phyloP scores from a whole-genome alignment of 805 yeast species.

The Millerago galiae region DNA sequence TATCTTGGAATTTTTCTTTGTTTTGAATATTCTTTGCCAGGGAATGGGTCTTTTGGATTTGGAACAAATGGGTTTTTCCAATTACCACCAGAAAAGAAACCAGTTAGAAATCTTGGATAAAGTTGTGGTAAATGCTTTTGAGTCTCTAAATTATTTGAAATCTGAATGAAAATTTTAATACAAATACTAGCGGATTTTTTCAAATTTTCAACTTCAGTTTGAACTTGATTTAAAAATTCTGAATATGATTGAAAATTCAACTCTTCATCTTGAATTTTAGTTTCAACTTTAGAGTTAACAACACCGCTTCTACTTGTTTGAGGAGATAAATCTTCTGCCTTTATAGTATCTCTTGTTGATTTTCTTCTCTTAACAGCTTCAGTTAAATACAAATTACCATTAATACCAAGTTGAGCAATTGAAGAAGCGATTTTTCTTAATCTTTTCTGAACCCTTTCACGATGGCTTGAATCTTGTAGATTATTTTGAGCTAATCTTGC shows the following conservation, averaged over 20 bases:
- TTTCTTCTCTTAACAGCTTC: conserved; percentile 9
- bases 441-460: conserved; percentile 39
- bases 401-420: conserved; percentile 57
- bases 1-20: conserved; percentile 31
- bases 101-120: conserved; percentile 61
- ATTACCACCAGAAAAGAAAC: conserved; percentile 71
- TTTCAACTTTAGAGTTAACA: not conserved
- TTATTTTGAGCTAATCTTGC: conserved; percentile 49
- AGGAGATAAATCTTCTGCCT: conserved; percentile 3
- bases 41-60: conserved; percentile 24
- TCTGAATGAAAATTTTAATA: conserved; percentile 24
- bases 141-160: conserved; percentile 24
- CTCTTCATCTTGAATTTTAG: conserved; percentile 7
- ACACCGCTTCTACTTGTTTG: not conserved
- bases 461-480: conserved; percentile 39
- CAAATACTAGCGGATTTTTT: conserved; percentile 26
- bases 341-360: conserved; percentile 21
- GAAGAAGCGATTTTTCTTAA: conserved; percentile 48
- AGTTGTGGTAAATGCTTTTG: conserved; percentile 46
- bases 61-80: conserved; percentile 66
- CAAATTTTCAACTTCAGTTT: conserved; percentile 32
- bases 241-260: conserved; percentile 2
- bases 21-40: conserved; percentile 20
- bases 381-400: conserved; percentile 53
- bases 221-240: conserved; percentile 33